Evolutionary conservation across 306 rosid species (phyloP).

Genomic region (Spatholobus suberectus): DNA sequence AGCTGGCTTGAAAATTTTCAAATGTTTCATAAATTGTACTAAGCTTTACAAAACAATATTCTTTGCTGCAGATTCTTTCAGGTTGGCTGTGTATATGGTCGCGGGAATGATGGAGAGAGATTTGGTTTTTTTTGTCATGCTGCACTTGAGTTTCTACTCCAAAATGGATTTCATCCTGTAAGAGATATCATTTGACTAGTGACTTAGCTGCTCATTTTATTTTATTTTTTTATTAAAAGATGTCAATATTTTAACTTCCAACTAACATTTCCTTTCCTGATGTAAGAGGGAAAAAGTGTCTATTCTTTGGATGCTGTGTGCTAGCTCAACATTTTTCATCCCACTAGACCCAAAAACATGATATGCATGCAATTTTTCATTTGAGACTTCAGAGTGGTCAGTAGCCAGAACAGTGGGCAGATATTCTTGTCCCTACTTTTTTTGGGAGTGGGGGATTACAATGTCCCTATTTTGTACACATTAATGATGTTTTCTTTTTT

Average conservation of each 20-base stretch:
- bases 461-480: neutral
- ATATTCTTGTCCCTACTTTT: constrained; percentile 11
- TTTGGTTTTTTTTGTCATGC: constrained; percentile 97
- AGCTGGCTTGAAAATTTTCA: constrained; percentile 26
- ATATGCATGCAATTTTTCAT: neutral
- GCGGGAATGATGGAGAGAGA: constrained; percentile 84
- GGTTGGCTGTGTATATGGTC: constrained; percentile 84
- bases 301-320: neutral
- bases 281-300: neutral
- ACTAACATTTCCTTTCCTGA: constrained; percentile 15
- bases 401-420: neutral
- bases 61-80: constrained; percentile 66
- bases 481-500: constrained; percentile 7
- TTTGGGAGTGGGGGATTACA: neutral
- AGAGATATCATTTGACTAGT: constrained; percentile 45
- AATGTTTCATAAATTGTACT: constrained; percentile 29
- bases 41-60: constrained; percentile 31
- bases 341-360: constrained; percentile 10
- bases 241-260: neutral
- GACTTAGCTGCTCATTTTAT: constrained; percentile 11
- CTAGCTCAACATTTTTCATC: constrained; percentile 13
- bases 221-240: neutral
- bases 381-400: constrained; percentile 20
- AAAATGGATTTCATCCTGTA: constrained; percentile 90
- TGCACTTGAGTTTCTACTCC: constrained; percentile 91